Base-by-base conservation (phyloP, 2,329 filamentous ascomycete genomes). In the Hypoxylon sp. region DNA sequence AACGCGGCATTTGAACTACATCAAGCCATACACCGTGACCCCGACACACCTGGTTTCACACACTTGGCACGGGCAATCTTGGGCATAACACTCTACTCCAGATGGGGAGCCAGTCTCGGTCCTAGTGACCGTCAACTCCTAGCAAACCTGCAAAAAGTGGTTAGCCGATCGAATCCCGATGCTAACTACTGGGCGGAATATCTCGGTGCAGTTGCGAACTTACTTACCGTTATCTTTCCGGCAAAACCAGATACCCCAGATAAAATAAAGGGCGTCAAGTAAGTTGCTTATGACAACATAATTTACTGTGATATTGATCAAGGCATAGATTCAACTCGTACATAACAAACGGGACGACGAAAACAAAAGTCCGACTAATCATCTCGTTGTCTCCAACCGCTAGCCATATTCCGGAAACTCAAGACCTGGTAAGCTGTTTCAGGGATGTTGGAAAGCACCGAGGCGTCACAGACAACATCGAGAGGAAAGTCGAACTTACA, bases 1-100 rank as follows among this genome's bases (percentile, higher is more conserved):
- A 90, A 90, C 70, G 87, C 92, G 0, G 87, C 91, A 2, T 87
- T 88, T 55, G 91, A 91, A 6, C 81, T 97, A n/a, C 89, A 94
- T 73, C 84, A 88, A 67, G 91, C 92, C 1, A 88, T 93, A 5
- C 88, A 87, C 0, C 89, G 92, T 0, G 81, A 91, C 36, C 84
- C 94, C 0, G 85, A 87, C 13, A 85, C 87, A 1, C 93, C 95
- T 41, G 93, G 93, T 0, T 80, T 97, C 25, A 90, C 89, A 1
- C 94, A 98, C 76, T 79, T 89, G 48, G 85, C 89, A 55, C 87
- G 93, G 11, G 91, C 92, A 0, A 79, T 92, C 1, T 82, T 97
- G 2, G 92, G 89, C 0, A 81, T 97, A 3, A 85, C 91, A 0
- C 83, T 93, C 1, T 93, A 89, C 72, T 89, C 91, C 49, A 85